Evolutionary conservation across 2,329 filamentous ascomycete species (phyloP), one percentile per base, ranked within the genome.

Genomic region (Xylariaceae sp.): DNA sequence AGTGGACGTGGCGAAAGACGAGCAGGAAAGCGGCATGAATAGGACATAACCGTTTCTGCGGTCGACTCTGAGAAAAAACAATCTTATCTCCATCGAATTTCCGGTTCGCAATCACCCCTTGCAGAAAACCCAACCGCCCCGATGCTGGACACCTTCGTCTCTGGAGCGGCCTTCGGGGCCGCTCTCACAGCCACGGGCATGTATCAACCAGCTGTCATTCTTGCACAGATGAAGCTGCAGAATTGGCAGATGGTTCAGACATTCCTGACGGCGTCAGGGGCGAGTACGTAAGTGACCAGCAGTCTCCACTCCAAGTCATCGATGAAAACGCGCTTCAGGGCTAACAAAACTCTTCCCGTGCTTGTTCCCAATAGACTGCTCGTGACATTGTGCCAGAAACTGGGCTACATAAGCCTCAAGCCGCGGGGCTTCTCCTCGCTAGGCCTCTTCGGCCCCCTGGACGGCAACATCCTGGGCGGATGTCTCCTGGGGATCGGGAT

Each of bases 171-270:
- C 31, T 83, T 84, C 49, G 81, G 81, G 32, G 73, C 73, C 9
- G 75, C 78, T 39, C 67, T 83, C 30, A 67, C 74, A 21, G 71
- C 69, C 3, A 69, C 79, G 2, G 79, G 78, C 19, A 75, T 84
- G 40, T 74, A 74, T 51, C 64, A 72, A 26, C 80, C 81, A 0
- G 63, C 69, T 0, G 67, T 81, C 32, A 79, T 85, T 49, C 59
- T 76, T 40, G 62, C 67, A 7, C 81, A 85, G 62, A 70, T 85
- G 62, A 68, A 65, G 16, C 63, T 83, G 31, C 60, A 70, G 33
- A 71, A 81, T 53, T 83, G 74, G 59, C 77, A 80, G 55, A 84
- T 85, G 80, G 55, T 81, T 19, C 72, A 82, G 58, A 69, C 70
- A 8, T 84, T 85, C 51, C 59, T 84, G 3, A 69, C 74, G 2